Conservation (phyloP, 805 yeast genomes). For the Saturnispora quitensis region DNA sequence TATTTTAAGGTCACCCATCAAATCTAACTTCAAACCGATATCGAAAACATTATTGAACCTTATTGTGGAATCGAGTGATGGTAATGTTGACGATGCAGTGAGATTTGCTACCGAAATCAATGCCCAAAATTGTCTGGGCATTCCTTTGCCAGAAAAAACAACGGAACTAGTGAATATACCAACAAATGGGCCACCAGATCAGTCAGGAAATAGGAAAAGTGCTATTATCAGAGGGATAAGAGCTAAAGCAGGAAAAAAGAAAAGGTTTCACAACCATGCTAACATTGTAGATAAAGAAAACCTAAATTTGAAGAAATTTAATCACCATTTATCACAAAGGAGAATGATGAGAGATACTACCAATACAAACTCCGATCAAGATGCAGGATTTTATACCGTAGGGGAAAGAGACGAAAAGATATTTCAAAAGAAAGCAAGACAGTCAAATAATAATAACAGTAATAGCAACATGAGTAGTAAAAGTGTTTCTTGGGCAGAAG, state of each 20-base stretch:
- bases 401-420: slow-evolving; percentile 20
- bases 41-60: slow-evolving; percentile 32
- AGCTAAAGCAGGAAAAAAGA: slow-evolving; percentile 15
- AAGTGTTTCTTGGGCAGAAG: slow-evolving; percentile 26
- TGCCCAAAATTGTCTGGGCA: slow-evolving; percentile 51
- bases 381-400: slow-evolving; percentile 25
- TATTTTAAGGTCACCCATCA: slow-evolving; percentile 20
- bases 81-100: slow-evolving; percentile 53
- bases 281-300: neutral
- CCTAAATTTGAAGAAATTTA: neutral
- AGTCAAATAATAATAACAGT: neutral
- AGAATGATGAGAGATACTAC: slow-evolving; percentile 1
- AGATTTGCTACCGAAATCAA: slow-evolving; percentile 62
- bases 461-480: slow-evolving; percentile 6
- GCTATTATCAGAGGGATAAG: slow-evolving; percentile 29
- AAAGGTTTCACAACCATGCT: neutral
- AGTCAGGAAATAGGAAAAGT: slow-evolving; percentile 25
- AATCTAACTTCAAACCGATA: slow-evolving; percentile 27
- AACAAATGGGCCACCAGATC: slow-evolving; percentile 25
- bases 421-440: slow-evolving; percentile 8
- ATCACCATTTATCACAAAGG: slow-evolving; percentile 5
- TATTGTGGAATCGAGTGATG: slow-evolving; percentile 55
- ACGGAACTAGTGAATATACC: slow-evolving; percentile 57
- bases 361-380: neutral
- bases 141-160: slow-evolving; percentile 49